Base-by-base conservation (phyloP, 805 yeast species). In the Maudiozyma saulgeensis region DNA sequence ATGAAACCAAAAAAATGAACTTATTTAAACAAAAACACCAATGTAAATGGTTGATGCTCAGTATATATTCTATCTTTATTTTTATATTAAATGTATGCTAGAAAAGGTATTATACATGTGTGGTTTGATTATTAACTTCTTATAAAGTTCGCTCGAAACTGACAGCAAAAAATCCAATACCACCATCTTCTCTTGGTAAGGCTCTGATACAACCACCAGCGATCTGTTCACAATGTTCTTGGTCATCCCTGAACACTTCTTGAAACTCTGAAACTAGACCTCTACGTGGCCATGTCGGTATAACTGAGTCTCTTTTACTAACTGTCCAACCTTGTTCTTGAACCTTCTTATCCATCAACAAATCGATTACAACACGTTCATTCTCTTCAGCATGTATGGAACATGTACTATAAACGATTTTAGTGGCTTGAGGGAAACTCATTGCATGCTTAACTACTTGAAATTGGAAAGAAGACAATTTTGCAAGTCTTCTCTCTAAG, bases 121-220 rank as follows among this genome's bases (percentile, higher is more conserved):
- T 3, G 4, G 4, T 21, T 21, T 21, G 23, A 21, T 21, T 21
- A 3, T 21, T 21, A 21, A 21, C 23, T 21, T 4, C 11, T 23
- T 41, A 48, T 4, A 44, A 12, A 37, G 41, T 44, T 44, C 54
- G 49, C 42, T 86, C 85, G 63, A 93, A 91, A 49, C 93, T 82
- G 1, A 90, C 98, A 0, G 97, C 98, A 68, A 93, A 93, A 63
- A 93, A 93, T 0, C 99, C 99, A 58, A 93, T 93, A n/a, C 99
- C 99, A 31, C 98, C 99, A 64, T 93, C 99, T 42, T 77, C 84
- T 53, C 80, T 82, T 0, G 97, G 96, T 41, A 81, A 68, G 0
- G 90, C 84, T 56, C 99, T 74, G 0, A 93, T 81, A 68, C 97
- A 90, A 0, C 93, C 91, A 1, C 82, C 88, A 1, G 96, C 95